Conservation (phyloP, 768 basidiomycete genomes). For the Macrolepiota albuminosa region DNA sequence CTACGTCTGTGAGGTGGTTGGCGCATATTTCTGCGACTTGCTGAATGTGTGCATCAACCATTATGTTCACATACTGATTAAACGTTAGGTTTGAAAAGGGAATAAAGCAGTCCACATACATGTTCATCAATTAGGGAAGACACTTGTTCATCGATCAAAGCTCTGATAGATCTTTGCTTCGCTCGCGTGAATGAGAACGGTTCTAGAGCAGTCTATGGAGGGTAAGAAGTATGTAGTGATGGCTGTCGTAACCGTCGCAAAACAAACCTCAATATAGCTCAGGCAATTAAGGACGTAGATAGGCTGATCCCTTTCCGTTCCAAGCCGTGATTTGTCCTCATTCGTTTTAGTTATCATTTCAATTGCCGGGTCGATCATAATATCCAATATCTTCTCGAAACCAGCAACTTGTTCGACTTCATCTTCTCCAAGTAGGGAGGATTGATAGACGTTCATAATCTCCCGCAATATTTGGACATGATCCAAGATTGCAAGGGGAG, state of each 20-base stretch:
- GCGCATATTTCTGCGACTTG: slow-evolving; percentile 40
- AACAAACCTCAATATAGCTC: slow-evolving; percentile 70
- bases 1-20: slow-evolving; percentile 34
- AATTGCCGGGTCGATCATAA: slow-evolving; percentile 81
- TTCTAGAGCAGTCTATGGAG: slow-evolving; percentile 54
- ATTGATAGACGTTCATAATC: slow-evolving; percentile 84
- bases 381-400: slow-evolving; percentile 74
- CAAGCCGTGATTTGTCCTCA: slow-evolving; percentile 54
- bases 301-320: slow-evolving; percentile 71
- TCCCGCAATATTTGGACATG: slow-evolving; percentile 82
- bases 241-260: background rate
- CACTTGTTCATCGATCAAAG: slow-evolving; percentile 58
- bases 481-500: slow-evolving; percentile 78
- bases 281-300: slow-evolving; percentile 87
- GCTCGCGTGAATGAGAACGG: slow-evolving; percentile 62
- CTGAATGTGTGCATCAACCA: slow-evolving; percentile 50
- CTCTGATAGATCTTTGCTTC: slow-evolving; percentile 55
- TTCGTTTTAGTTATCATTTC: slow-evolving; percentile 67
- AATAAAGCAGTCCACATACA: slow-evolving; percentile 39
- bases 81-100: slow-evolving; percentile 3
- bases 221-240: background rate
- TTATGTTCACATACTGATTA: slow-evolving; percentile 42
- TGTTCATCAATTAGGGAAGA: slow-evolving; percentile 73
- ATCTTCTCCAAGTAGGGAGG: slow-evolving; percentile 70
- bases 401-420: slow-evolving; percentile 33